These are phyloP conservation scores for Geosmithia putterillii DNA, from an alignment of 2,329 filamentous ascomycete species.

Conservation along the genomic window DNA sequence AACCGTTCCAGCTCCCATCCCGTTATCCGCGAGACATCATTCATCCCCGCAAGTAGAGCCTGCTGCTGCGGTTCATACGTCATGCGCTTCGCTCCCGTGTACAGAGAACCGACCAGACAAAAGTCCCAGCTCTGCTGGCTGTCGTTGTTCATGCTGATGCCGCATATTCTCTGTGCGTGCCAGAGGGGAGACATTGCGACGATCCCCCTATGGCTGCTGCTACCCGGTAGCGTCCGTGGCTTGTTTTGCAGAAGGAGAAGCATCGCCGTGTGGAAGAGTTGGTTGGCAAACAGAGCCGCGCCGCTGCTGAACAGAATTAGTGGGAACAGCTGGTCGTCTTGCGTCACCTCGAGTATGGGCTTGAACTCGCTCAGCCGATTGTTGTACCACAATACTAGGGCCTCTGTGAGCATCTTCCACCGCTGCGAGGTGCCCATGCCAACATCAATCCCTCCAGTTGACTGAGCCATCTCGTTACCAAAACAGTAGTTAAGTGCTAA, in stretches of 20 bases:
- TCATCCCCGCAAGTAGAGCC: conserved; percentile 24
- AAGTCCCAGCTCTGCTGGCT: conserved; percentile 32
- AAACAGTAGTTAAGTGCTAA: conserved; percentile 20
- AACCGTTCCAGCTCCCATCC: conserved; percentile 23
- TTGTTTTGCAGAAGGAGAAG: conserved; percentile 37
- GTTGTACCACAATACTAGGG: conserved; percentile 18
- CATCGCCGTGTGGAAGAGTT: conserved; percentile 44
- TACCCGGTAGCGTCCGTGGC: conserved; percentile 26
- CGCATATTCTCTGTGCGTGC: conserved; percentile 35
- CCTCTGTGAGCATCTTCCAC: conserved; percentile 5
- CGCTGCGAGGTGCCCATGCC: conserved; percentile 5
- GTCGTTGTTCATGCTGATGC: conserved; percentile 34
- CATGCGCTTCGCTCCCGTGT: conserved; percentile 30
- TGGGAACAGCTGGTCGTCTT: conserved; percentile 17
- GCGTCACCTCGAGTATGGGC: conserved; percentile 19
- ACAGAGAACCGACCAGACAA: conserved; percentile 30
- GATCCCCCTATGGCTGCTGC: conserved; percentile 11
- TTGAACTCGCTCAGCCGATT: conserved; percentile 17
- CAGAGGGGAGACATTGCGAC: conserved; percentile 28
- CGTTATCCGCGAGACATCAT: conserved; percentile 23
- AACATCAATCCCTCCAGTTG: neutral
- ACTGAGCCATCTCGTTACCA: conserved; percentile 2
- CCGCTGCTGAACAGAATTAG: conserved; percentile 23
- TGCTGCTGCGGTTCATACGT: conserved; percentile 34
- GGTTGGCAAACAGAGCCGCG: conserved; percentile 34